Evolutionary conservation across 2,329 filamentous ascomycete species (phyloP), one percentile per base, ranked within the genome.

Genomic region (Microcera coccophila): DNA sequence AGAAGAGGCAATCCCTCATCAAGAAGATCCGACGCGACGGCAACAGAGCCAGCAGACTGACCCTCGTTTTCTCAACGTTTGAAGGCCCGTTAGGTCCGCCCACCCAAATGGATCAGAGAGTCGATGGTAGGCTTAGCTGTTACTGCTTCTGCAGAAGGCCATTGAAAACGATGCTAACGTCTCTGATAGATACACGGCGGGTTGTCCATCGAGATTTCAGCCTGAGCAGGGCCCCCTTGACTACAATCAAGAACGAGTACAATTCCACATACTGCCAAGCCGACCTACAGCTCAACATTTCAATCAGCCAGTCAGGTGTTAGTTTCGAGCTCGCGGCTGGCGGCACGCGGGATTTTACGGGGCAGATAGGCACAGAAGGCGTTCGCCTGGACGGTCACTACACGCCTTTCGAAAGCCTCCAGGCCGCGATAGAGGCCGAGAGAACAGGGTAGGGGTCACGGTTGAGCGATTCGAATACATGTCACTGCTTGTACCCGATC

Each of bases 201-300:
- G 40, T 32, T 17, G 38, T 37, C 10, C 17, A 36, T 20, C 26
- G 40, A 32, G 33, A 41, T 14, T 44, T 22, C 14, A 28, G 28
- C 38, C 33, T 44, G 4, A 21, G 10, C 8, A 33, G 14, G 8
- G 20, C 18, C 3, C 19, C 22, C 3, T 10, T 16, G 3, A 16
- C 33, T 12, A 32, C 17, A 7, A 26, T 44, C 11, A 10, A 15
- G 4, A 18, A 40, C 14, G 8, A 22, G 5, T 21, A n/a, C n/a
- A 8, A 32, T 5, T n/a, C 11, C 8, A 32, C 11, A 17, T 41
- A 36, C 18, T 43, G 21, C 17, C 35, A 39, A n/a, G 31, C 41
- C 7, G 41, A 47, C 32, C 43, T 49, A 44, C 35, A 47, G 26
- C 40, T 49, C 7, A 38, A 49, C 14, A 37, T 49, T 4, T 18